phyloP scores from a whole-genome alignment of 306 rosid genomes.

The Fragaria iinumae region DNA sequence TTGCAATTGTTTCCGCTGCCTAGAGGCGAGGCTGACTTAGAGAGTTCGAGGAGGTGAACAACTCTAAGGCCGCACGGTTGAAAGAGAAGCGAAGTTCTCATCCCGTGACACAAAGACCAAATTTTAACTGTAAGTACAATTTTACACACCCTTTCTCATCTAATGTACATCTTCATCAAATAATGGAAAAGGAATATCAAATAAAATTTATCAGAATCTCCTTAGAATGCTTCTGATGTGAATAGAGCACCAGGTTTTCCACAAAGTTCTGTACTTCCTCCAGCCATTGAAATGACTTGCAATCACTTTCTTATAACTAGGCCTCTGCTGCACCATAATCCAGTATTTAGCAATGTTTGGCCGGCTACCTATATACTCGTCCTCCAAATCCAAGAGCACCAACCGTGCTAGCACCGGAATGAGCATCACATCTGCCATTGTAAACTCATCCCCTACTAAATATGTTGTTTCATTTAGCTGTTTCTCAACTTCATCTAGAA shows the following conservation, averaged over 20 bases:
- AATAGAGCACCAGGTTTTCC: constrained; percentile 76
- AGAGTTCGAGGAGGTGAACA: too few relatives aligned
- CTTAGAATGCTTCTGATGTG: constrained; percentile 64
- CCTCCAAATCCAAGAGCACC: constrained; percentile 56
- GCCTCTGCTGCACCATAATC: constrained; percentile 82
- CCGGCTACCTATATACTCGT: constrained; percentile 57
- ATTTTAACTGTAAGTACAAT: too few relatives aligned
- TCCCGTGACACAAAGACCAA: too few relatives aligned
- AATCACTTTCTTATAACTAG: constrained; percentile 83
- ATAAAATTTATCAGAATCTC: constrained; percentile 54
- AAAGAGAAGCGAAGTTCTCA: too few relatives aligned
- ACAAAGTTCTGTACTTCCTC: constrained; percentile 75
- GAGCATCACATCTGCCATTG: constrained; percentile 86
- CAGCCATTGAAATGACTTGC: constrained; percentile 80
- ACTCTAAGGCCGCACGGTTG: too few relatives aligned
- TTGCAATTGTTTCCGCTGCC: too few relatives aligned
- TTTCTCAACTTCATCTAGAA: constrained; percentile 71
- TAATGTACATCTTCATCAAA: not conserved
- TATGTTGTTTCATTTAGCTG: constrained; percentile 57
- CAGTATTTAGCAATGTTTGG: constrained; percentile 81
- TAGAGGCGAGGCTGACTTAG: too few relatives aligned
- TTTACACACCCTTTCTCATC: not conserved
- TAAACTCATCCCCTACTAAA: constrained; percentile 71
- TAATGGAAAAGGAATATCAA: not conserved
- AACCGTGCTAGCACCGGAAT: constrained; percentile 70